A percentile compares a stretch with the other conserved stretches of the same genome.
Evolutionary conservation across 495 filamentous ascomycete genomes (phyloP).

Genomic region (Annulohypoxylon maeteangense): DNA sequence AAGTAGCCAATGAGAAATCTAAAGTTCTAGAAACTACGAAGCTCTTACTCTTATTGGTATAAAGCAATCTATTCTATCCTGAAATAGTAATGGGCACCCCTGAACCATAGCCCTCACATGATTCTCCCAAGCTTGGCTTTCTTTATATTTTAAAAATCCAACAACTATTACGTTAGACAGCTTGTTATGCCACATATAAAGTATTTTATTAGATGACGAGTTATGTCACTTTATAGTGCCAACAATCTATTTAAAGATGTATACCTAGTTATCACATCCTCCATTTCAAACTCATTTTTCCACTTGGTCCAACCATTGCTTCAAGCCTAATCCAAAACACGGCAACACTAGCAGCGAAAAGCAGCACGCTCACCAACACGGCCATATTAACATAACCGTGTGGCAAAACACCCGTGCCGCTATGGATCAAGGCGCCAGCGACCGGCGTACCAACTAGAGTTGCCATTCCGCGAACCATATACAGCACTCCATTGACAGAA

Average conservation of each 20-base stretch:
- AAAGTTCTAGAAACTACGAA: background rate
- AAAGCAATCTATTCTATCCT: too few species aligned
- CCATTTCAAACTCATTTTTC: constrained; percentile 6
- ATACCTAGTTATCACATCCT: background rate
- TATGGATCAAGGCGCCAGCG: constrained; percentile 8
- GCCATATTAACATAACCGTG: constrained; percentile 15
- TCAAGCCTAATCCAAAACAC: constrained; percentile 12
- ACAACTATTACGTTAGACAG: background rate
- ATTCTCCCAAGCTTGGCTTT: background rate
- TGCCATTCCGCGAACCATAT: constrained; percentile 1
- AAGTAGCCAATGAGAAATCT: background rate
- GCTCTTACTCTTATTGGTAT: background rate
- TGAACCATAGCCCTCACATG: background rate
- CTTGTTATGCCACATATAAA: background rate
- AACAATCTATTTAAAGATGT: background rate
- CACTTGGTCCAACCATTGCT: constrained; percentile 7
- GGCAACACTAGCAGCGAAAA: constrained; percentile 13
- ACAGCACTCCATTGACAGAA: background rate
- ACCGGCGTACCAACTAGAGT: constrained; percentile 1
- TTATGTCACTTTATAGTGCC: background rate
- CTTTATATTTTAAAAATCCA: background rate
- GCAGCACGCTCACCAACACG: background rate
- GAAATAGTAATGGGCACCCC: background rate
- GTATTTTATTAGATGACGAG: background rate
- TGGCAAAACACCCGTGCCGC: background rate